Base-by-base conservation (phyloP, 345 rosid genomes). In the Ceriops tagal region DNA sequence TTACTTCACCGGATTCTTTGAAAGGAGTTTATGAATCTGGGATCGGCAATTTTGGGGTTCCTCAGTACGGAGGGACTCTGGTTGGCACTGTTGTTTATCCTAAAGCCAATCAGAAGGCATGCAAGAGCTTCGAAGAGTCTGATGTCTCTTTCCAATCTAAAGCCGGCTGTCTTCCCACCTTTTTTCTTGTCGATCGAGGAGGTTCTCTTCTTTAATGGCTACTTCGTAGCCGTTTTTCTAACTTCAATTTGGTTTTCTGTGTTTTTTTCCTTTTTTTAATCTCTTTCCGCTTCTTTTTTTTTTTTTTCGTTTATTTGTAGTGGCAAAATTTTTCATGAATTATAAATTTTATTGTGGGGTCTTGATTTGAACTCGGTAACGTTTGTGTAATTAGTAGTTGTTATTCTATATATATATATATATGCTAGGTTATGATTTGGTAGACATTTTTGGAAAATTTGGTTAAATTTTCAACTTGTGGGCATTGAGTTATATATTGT, bases 21-120 rank as follows among this genome's bases (percentile, higher is more conserved):
- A 83, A 73, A 57, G 95, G 91, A 27, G 75, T 65, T 47, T 80
- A 87, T 60, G 86, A 89, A 62, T 82, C 86, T 64, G 87, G 91
- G 16, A 87, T 84, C 18, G 95, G 89, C 63, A 89, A 89, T 76
- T 89, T 89, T 66, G 91, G 95, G 53, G 85, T 87, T 74, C 95
- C 95, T 72, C 84, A 81, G 31, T 89, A 89, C 59, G 91, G 91
- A 28, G 91, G 95, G 6, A 82, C 87, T 31, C 73, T 89, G 73
- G 56, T 73, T 6, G 95, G 95, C 5, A 73, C 77, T 6, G 87
- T 89, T 8, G 76, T 75, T 58, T 89, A 84, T 75, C 87, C 88
- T 5, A 73, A 81, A 49, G 61, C 81, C 20, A 83, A 87, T 77
- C 85, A 76, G 39, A 76, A 78, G 58, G 89, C 83, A 0, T 89